These are phyloP conservation scores for Aspergillus wentii DNA, from an alignment of 495 filamentous ascomycete species.

Conservation along the genomic window DNA sequence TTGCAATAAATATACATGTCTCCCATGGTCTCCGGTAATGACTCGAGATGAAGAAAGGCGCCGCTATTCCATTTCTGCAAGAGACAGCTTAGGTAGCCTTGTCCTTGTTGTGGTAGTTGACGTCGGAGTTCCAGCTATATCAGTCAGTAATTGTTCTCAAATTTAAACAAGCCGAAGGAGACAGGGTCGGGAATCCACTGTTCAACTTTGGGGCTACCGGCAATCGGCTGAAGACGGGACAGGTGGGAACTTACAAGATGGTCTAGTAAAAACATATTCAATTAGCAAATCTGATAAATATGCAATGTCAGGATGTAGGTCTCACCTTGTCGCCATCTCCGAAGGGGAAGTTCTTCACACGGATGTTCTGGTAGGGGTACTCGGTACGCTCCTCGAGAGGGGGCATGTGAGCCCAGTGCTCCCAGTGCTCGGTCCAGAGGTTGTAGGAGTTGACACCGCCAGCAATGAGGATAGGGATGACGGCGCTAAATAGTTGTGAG, in stretches of 20 bases:
- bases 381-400: constrained; percentile 82
- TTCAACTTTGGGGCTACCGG: too few species aligned
- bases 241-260: constrained; percentile 56
- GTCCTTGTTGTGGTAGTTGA: constrained; percentile 97
- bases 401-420: constrained; percentile 82
- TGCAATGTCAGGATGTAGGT: constrained; percentile 5
- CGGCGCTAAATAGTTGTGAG: constrained; percentile 45
- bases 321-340: constrained; percentile 89
- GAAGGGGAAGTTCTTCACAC: constrained; percentile 85
- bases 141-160: constrained; percentile 15
- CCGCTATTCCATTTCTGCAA: constrained; percentile 1
- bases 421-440: constrained; percentile 93
- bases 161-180: too few species aligned
- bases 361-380: constrained; percentile 93
- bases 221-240: too few species aligned
- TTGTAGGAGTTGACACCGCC: constrained; percentile 75
- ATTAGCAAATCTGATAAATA: constrained; percentile 23
- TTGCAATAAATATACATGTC: constrained; percentile 20
- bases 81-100: constrained; percentile 50
- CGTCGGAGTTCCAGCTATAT: constrained; percentile 81
- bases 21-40: not conserved
- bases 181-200: too few species aligned
- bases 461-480: constrained; percentile 65
- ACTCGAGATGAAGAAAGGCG: not conserved
- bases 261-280: constrained; percentile 32